These are phyloP conservation scores for Gremmenia infestans DNA, from an alignment of 2,329 filamentous ascomycete species.

Conservation along the genomic window DNA sequence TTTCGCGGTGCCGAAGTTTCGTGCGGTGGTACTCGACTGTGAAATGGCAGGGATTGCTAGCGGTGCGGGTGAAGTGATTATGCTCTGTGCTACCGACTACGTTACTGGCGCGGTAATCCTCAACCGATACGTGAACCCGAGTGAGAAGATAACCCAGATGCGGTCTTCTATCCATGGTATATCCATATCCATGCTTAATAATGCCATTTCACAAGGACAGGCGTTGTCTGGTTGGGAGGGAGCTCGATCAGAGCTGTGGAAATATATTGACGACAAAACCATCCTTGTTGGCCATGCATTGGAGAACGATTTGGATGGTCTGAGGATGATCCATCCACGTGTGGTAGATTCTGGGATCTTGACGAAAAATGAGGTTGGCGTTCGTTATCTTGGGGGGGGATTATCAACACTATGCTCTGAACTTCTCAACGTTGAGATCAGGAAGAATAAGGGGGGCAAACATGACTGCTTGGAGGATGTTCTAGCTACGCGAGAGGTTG, in stretches of 20 bases:
- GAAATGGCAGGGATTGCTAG: conserved; percentile 41
- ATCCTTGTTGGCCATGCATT: conserved; percentile 45
- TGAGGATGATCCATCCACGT: conserved; percentile 38
- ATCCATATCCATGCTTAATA: conserved; percentile 28
- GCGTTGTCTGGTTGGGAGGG: conserved; percentile 38
- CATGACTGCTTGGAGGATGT: conserved; percentile 48
- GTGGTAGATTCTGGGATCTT: conserved; percentile 43
- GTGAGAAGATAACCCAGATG: conserved; percentile 32
- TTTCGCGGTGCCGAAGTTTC: conserved; percentile 17
- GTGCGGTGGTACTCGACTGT: conserved; percentile 42
- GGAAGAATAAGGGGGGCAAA: conserved; percentile 31
- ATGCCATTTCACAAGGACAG: conserved; percentile 29
- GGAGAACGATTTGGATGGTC: conserved; percentile 39
- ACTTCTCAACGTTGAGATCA: conserved; percentile 35
- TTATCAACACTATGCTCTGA: conserved; percentile 34
- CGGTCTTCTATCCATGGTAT: conserved; percentile 38
- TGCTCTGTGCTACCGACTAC: conserved; percentile 39
- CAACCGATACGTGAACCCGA: conserved; percentile 38
- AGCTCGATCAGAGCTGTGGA: conserved; percentile 40
- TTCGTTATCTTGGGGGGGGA: conserved; percentile 28
- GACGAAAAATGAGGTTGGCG: conserved; percentile 32
- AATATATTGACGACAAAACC: conserved; percentile 38
- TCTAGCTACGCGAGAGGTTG: conserved; percentile 43
- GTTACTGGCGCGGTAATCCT: conserved; percentile 43
- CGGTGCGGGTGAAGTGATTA: conserved; percentile 32